phyloP scores from a whole-genome alignment of 345 rosid species.

The Salix exigua region DNA sequence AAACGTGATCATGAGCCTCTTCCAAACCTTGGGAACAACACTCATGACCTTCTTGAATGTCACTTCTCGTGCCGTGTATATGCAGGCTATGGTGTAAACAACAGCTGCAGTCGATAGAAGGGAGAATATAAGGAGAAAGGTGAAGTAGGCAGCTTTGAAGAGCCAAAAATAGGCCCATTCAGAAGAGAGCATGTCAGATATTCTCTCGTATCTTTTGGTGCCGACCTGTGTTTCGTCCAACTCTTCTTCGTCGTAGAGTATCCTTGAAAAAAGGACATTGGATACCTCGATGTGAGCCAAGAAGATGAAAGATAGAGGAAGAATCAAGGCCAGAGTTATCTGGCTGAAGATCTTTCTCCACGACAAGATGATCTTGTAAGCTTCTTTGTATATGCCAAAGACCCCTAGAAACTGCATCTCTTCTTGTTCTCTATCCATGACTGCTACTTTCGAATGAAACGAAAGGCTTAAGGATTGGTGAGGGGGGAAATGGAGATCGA shows the following conservation, averaged over 20 bases:
- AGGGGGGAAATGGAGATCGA: neutral
- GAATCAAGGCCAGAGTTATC: conserved; percentile 46
- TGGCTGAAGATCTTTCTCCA: conserved; percentile 46
- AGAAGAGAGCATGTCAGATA: conserved; percentile 24
- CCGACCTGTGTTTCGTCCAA: conserved; percentile 21
- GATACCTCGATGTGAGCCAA: conserved; percentile 40
- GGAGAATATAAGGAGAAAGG: conserved; percentile 28
- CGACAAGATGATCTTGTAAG: conserved; percentile 39
- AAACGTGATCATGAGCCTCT: conserved; percentile 46
- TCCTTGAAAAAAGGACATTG: conserved; percentile 17
- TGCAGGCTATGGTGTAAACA: conserved; percentile 48
- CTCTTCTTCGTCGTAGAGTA: conserved; percentile 17
- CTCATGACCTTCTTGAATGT: conserved; percentile 37
- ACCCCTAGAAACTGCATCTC: conserved; percentile 55
- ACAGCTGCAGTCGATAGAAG: conserved; percentile 55
- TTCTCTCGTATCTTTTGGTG: conserved; percentile 19
- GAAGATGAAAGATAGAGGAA: conserved; percentile 54
- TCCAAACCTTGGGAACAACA: conserved; percentile 56
- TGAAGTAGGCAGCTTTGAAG: conserved; percentile 32
- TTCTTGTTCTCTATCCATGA: conserved; percentile 58
- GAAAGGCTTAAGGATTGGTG: neutral
- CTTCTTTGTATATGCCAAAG: conserved; percentile 39
- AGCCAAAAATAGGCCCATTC: conserved; percentile 28
- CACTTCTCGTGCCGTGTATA: conserved; percentile 35
- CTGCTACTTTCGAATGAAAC: neutral